phyloP scores from a whole-genome alignment of 345 rosid species.

The Linum lewisii region DNA sequence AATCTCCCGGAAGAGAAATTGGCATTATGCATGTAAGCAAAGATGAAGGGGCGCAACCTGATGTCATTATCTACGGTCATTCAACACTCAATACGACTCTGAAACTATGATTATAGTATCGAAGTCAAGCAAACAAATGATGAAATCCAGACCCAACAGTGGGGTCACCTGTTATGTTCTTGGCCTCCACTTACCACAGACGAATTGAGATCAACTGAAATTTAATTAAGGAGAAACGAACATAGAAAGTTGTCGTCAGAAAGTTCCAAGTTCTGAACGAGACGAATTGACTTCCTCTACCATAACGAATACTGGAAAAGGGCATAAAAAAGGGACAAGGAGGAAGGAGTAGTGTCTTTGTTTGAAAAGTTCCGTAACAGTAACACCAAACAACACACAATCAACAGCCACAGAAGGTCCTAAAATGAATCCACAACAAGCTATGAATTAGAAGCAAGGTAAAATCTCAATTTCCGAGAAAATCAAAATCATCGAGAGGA shows the following conservation, averaged over 20 bases:
- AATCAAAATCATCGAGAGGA: too few species aligned
- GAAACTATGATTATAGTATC: too few species aligned
- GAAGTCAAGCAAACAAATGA: background rate
- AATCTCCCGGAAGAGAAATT: too few species aligned
- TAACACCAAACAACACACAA: background rate
- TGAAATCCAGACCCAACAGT: background rate
- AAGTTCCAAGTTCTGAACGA: background rate
- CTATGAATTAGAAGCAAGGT: too few species aligned
- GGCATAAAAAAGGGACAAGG: background rate
- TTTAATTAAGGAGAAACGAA: background rate
- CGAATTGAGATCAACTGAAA: background rate
- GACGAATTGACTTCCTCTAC: too few species aligned
- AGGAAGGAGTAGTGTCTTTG: background rate
- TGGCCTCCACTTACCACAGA: background rate
- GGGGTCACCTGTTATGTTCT: background rate
- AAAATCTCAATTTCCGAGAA: too few species aligned
- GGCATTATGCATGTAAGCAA: too few species aligned
- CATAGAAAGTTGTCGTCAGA: too few species aligned
- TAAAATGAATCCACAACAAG: background rate
- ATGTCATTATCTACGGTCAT: too few species aligned
- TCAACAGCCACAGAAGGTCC: background rate
- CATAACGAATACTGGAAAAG: background rate
- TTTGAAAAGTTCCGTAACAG: background rate
- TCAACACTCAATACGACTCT: too few species aligned
- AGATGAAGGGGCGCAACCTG: too few species aligned